Conservation (phyloP, 2,329 filamentous ascomycete genomes). For the Apiospora marii region DNA sequence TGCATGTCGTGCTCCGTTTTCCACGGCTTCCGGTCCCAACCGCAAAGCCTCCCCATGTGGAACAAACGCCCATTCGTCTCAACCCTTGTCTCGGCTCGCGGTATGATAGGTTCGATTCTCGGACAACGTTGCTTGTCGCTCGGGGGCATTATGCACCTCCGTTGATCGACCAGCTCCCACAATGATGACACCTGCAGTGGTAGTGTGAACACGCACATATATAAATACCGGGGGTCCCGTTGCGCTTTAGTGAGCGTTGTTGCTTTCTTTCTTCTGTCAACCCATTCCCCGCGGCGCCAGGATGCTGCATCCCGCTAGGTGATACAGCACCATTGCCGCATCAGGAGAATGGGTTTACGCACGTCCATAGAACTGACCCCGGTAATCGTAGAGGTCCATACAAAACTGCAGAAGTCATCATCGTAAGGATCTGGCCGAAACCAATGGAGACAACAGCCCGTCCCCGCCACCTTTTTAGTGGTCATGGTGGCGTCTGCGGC, state of each 20-base stretch:
- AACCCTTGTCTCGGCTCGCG: background rate
- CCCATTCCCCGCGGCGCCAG: background rate
- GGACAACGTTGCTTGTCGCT: constrained; percentile 1
- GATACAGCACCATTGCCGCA: background rate
- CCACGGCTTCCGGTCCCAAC: constrained; percentile 3
- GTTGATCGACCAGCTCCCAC: constrained; percentile 18
- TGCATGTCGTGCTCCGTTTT: background rate
- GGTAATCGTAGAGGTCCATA: constrained; percentile 16
- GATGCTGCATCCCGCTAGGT: constrained; percentile 6
- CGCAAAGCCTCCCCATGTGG: background rate
- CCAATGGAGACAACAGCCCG: constrained; percentile 12
- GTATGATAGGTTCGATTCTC: constrained; percentile 17
- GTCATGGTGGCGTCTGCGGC: constrained; percentile 47
- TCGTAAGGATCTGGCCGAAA: constrained; percentile 13
- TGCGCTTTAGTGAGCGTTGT: background rate
- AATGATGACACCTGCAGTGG: constrained; percentile 18
- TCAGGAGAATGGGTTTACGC: background rate
- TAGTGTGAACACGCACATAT: background rate
- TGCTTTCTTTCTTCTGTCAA: background rate
- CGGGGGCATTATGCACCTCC: constrained; percentile 5
- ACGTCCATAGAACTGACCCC: background rate
- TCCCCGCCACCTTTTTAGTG: constrained; percentile 27
- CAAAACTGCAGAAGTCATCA: constrained; percentile 11
- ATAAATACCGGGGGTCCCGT: background rate
- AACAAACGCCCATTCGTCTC: background rate